Evolutionary conservation across 306 rosid genomes (phyloP), one percentile per base, ranked within the genome.

Genomic region (Phaseolus lunatus): DNA sequence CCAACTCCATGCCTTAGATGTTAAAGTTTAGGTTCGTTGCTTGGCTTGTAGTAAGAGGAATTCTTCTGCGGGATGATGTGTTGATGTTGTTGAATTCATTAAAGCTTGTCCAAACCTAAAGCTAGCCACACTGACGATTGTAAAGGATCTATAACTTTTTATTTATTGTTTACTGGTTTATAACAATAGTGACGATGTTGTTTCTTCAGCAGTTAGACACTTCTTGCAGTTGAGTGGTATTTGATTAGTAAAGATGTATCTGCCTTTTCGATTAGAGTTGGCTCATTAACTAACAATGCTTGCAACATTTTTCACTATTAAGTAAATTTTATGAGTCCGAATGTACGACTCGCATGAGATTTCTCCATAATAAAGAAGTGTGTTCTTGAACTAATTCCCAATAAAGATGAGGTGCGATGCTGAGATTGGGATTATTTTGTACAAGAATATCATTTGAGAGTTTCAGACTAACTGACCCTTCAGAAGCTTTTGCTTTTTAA

Each of bases 1-100:
- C 88, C 76, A 89, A 88, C 77, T 88, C 92, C 78, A 62, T 88
- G 43, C 90, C 96, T 83, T 85, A 79, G 56, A 6, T 49, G 24
- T 37, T 27, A 20, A 22, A 52, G 7, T 56, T 78, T 52, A 29
- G 33, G 23, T 53, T 56, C 41, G 9, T 45, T 22, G 67, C 48
- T 15, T 50, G 15, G 2, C 47, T 41, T 41, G 47, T 10, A 41
- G 47, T 41, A 41, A 41, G 3, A 50, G 22, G 56, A 49, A 15
- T 49, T 49, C 29, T 19, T 67, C 43, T 29, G 20, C 26, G 61
- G 39, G 9, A 24, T 67, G 37, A 45, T 64, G 35, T 50, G 39
- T 11, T 56, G 12, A 54, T 27, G 62, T 57, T 72, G n/a, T 23
- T 50, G 67, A 12, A 27, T 14, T 27, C 43, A 61, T 61, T 15